phyloP scores from a whole-genome alignment of 108 stramenopile species.

The Thalassiosira profunda region DNA sequence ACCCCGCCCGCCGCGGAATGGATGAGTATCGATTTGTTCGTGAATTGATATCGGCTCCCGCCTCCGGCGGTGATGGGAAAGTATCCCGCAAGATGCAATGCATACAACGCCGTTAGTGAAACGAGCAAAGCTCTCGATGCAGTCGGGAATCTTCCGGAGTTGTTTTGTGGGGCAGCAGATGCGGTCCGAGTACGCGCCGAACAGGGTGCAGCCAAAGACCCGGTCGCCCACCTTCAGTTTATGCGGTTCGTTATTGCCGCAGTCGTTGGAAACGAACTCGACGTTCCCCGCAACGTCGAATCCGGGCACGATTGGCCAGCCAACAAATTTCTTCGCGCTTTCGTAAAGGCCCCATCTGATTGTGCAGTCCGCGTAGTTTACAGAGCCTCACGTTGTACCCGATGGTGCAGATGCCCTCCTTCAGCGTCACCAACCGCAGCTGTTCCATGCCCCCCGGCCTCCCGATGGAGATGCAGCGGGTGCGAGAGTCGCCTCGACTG shows the following conservation, averaged over 20 bases:
- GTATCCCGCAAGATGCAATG: conserved; percentile 75
- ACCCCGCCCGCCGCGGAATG: conserved; percentile 93
- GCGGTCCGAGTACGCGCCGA: conserved; percentile 84
- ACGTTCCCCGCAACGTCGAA: conserved; percentile 87
- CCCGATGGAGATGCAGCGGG: conserved; percentile 81
- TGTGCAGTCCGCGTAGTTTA: conserved; percentile 89
- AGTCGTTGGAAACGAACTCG: conserved; percentile 47
- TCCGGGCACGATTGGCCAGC: conserved; percentile 93
- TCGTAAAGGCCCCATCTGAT: conserved; percentile 93
- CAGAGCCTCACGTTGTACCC: conserved; percentile 83
- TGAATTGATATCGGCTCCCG: conserved; percentile 30
- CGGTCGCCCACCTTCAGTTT: conserved; percentile 65
- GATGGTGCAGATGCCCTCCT: conserved; percentile 62
- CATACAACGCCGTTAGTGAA: conserved; percentile 86
- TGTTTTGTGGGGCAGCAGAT: conserved; percentile 78
- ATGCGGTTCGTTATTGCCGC: no score
- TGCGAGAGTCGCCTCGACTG: conserved; percentile 14
- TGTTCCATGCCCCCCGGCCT: conserved; percentile 87
- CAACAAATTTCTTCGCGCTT: conserved; percentile 84
- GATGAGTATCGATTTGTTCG: conserved; percentile 80
- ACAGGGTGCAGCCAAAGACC: conserved; percentile 88
- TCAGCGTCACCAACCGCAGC: conserved; percentile 65
- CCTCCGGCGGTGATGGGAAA: conserved; percentile 36
- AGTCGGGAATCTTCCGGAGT: conserved; percentile 67
- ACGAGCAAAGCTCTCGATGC: conserved; percentile 54